Percentiles rank a stretch among this genome's conserved stretches.
Evolutionary conservation across 345 rosid species (phyloP).

Genomic region (Eucalyptus virginea): DNA sequence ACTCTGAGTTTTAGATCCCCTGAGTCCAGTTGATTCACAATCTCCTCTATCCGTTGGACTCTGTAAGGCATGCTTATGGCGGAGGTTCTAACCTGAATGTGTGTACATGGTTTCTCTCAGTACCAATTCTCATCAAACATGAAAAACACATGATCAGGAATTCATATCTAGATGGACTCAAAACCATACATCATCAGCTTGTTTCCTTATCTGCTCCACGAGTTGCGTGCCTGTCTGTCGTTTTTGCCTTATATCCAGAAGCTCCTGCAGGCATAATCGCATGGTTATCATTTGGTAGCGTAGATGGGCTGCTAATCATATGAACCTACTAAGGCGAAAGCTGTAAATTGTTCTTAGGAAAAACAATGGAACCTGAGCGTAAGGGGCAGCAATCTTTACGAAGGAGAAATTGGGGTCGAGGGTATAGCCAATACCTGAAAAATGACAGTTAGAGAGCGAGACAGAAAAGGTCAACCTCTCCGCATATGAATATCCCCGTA

Average conservation of each 20-base stretch:
- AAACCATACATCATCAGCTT: slow-evolving; percentile 69
- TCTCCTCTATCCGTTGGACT: slow-evolving; percentile 78
- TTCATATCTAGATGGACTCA: background rate
- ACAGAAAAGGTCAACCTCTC: background rate
- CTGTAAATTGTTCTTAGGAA: background rate
- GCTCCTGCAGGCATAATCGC: slow-evolving; percentile 40
- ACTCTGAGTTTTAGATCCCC: slow-evolving; percentile 87
- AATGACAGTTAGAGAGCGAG: background rate
- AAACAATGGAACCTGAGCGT: slow-evolving; percentile 53
- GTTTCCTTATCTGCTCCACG: slow-evolving; percentile 76
- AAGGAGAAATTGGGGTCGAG: slow-evolving; percentile 87
- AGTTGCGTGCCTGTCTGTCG: slow-evolving; percentile 45
- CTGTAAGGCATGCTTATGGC: slow-evolving; percentile 83
- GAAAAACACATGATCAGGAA: background rate
- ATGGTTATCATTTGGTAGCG: background rate
- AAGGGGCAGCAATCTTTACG: slow-evolving; percentile 83
- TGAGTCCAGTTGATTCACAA: slow-evolving; percentile 72
- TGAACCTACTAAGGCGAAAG: background rate
- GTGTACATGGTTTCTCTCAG: background rate
- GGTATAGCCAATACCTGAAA: slow-evolving; percentile 75
- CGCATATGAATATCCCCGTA: background rate
- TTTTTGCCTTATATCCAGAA: slow-evolving; percentile 52
- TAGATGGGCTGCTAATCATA: background rate
- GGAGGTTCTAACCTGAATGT: slow-evolving; percentile 60
- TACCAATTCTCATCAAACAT: background rate